These are phyloP conservation scores for Sugiyamaella xylanicola DNA, from an alignment of 1,139 yeast species.

Conservation along the genomic window DNA sequence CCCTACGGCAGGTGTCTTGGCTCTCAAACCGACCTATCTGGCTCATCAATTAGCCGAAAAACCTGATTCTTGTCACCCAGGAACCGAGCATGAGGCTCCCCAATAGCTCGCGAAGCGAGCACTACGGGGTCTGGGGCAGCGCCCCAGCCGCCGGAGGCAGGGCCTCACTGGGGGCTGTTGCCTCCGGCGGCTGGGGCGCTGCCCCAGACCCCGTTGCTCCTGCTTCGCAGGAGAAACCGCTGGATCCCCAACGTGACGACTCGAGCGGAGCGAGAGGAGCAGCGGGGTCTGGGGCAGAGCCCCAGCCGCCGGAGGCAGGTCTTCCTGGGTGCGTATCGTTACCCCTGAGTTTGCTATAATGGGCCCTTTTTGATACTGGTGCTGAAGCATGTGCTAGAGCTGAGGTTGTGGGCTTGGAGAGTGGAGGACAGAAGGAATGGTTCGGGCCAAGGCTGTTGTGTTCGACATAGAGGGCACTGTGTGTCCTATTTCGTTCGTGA, in stretches of 20 bases:
- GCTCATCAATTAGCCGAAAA: too few relatives aligned
- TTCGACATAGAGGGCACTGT: constrained; percentile 91
- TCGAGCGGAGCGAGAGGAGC: constrained; percentile 11
- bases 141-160: neutral
- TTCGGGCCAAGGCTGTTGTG: constrained; percentile 42
- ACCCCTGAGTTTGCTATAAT: too few relatives aligned
- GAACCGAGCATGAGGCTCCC: too few relatives aligned
- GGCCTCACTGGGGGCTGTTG: neutral
- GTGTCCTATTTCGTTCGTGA: constrained; percentile 86
- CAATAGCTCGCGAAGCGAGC: neutral
- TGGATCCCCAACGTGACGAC: too few relatives aligned
- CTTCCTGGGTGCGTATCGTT: too few relatives aligned
- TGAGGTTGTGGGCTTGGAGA: neutral
- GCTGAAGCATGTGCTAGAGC: too few relatives aligned
- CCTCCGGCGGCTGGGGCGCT: neutral
- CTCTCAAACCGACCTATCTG: too few relatives aligned
- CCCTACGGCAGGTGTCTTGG: too few relatives aligned
- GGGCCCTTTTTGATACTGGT: neutral
- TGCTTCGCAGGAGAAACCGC: neutral
- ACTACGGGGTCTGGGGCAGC: neutral
- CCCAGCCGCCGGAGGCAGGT: constrained; percentile 14
- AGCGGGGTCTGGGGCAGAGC: constrained; percentile 4
- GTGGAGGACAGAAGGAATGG: constrained; percentile 10
- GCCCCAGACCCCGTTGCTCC: neutral
- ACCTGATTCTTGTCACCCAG: too few relatives aligned